A percentile compares a stretch with the other conserved stretches of the same genome.
Conservation (phyloP, 495 filamentous ascomycete species). For the Aspergillus biplanus region DNA sequence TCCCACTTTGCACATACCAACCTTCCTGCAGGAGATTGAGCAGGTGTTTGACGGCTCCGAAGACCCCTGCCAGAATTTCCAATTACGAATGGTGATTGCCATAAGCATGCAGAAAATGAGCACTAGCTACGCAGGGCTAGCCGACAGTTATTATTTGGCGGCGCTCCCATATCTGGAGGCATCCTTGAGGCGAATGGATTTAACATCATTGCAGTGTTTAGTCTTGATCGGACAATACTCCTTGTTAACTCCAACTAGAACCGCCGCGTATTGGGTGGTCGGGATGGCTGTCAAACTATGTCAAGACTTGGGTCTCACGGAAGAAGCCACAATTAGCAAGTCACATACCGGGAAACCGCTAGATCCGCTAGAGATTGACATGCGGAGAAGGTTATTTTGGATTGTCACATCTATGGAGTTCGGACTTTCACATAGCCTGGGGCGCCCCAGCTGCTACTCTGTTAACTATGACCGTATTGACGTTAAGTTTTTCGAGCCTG, state of each 20-base stretch:
- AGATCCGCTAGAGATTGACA: slow-evolving; percentile 77
- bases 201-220: slow-evolving; percentile 88
- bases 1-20: slow-evolving; percentile 82
- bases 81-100: slow-evolving; percentile 84
- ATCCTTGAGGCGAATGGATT: slow-evolving; percentile 76
- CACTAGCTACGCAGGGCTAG: slow-evolving; percentile 76
- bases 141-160: slow-evolving; percentile 89
- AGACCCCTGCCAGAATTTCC: slow-evolving; percentile 83
- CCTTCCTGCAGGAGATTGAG: slow-evolving; percentile 73
- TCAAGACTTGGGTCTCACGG: slow-evolving; percentile 80
- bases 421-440: slow-evolving; percentile 83
- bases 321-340: slow-evolving; percentile 78
- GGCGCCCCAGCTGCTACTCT: slow-evolving; percentile 80
- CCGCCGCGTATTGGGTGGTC: slow-evolving; percentile 88
- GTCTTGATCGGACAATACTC: slow-evolving; percentile 90
- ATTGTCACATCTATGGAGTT: slow-evolving; percentile 82
- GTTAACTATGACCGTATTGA: slow-evolving; percentile 78
- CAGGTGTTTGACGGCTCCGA: slow-evolving; percentile 75
- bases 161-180: slow-evolving; percentile 80
- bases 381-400: slow-evolving; percentile 87
- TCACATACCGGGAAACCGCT: slow-evolving; percentile 49
- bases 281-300: slow-evolving; percentile 82
- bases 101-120: slow-evolving; percentile 91
- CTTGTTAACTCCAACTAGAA: slow-evolving; percentile 83
- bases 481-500: slow-evolving; percentile 76